Percentiles rank a stretch among this genome's conserved stretches.
Conservation (phyloP, 345 rosid species). For the Populus ilicifolia region DNA sequence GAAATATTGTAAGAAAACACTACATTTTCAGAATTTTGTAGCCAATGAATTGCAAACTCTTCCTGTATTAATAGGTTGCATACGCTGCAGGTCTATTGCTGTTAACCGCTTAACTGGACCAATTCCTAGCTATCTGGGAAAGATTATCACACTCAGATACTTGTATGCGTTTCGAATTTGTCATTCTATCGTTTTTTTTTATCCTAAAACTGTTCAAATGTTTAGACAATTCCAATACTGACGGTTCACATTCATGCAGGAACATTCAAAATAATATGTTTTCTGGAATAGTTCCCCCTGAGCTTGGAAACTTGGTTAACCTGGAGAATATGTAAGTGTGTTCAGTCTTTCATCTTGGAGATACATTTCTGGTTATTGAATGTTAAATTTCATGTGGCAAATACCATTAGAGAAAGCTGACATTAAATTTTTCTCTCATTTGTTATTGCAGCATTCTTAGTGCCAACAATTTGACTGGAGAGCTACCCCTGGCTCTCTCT, state of each 20-base stretch:
- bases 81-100: conserved; percentile 2
- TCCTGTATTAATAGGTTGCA: not conserved
- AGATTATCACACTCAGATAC: conserved; percentile 21
- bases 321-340: conserved; percentile 46
- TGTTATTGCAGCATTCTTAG: conserved; percentile 14
- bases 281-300: conserved; percentile 42
- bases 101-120: conserved; percentile 11
- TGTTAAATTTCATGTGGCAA: not conserved
- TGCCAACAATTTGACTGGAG: conserved; percentile 21
- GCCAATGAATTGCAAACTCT: not conserved
- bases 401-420: not conserved
- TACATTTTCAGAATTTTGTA: not conserved
- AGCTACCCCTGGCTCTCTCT: conserved; percentile 9
- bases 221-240: not conserved
- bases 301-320: conserved; percentile 42
- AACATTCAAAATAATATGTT: conserved; percentile 18
- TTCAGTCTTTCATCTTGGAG: not conserved
- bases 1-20: conserved; percentile 11
- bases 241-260: not conserved
- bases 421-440: not conserved
- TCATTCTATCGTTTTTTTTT: not conserved
- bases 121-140: conserved; percentile 6
- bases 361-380: not conserved
- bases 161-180: conserved; percentile 25
- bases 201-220: not conserved